Base-by-base conservation (phyloP, 2,329 filamentous ascomycete genomes). In the Rhynchosporium secalis region DNA sequence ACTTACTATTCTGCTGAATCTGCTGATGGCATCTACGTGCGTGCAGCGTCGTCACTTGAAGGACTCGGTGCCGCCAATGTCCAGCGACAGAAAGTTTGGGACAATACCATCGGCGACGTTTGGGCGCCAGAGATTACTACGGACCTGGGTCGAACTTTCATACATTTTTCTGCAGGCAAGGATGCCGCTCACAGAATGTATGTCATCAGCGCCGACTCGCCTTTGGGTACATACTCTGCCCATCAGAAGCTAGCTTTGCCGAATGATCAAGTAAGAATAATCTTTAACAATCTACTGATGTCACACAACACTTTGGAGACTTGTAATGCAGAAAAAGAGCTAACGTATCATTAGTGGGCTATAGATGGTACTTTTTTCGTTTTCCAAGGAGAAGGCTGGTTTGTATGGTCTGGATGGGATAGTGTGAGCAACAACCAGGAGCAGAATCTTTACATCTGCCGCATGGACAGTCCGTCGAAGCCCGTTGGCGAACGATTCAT, bases 11-110 rank as follows among this genome's bases (percentile, higher is more conserved):
- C 55, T 20, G 55, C 55, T 38, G 55, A 57, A 20, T 57, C 55
- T 45, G 26, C 55, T n/a, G 55, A 31, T 20, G 55, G 55, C n/a
- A 57, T 57, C 26, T 57, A 46, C n/a, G 55, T 57, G 13, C 55
- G 55, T 57, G 55, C 55, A 13, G 55, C 55, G 46, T 57, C 55
- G 28, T 46, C 55, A 36, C 55, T 57, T 40, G 55, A 57, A 57
- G 55, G 55, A 46, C 55, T 57, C 15, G 55, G 55, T 36, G 55
- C 55, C 12, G 28, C 55, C n/a, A 41, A 57, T 15, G 55, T 57
- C 31, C 40, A 31, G 45, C 55, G 55, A n/a, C 26, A 46, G n/a
- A 46, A 47, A 36, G 55, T 57, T 20, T 57, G 55, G 55, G 31
- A n/a, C 13, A 41, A 46, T 33, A 29, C 31, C 26, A 31, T 57